Percentiles rank a stretch among this genome's conserved stretches.
phyloP scores from a whole-genome alignment of 768 basidiomycete genomes.

The Cystobasidium onofrii region DNA sequence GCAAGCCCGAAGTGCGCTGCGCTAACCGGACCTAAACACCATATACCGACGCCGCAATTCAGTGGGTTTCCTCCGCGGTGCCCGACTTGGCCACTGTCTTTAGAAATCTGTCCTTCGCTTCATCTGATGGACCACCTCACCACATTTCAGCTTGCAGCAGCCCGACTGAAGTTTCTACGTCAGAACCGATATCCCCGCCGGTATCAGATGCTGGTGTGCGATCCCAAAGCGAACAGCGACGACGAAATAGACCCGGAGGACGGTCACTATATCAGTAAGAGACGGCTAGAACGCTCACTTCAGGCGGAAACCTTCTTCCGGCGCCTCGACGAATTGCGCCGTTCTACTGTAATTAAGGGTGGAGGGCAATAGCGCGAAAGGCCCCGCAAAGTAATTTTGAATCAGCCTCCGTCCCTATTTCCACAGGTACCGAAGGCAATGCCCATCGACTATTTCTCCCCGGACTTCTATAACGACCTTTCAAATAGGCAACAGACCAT shows the following conservation, averaged over 20 bases:
- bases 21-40: too few species aligned
- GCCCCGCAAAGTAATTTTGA: not conserved
- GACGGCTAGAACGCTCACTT: not conserved
- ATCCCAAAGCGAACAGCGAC: not conserved
- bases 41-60: too few species aligned
- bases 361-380: constrained; percentile 5
- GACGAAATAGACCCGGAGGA: not conserved
- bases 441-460: not conserved
- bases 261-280: not conserved
- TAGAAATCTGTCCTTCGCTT: too few species aligned
- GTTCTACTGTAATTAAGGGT: not conserved
- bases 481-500: not conserved
- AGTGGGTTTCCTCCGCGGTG: too few species aligned
- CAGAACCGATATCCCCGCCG: not conserved
- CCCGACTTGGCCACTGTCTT: too few species aligned
- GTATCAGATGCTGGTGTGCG: not conserved
- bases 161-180: too few species aligned
- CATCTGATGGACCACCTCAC: too few species aligned
- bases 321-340: not conserved
- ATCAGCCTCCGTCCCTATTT: not conserved
- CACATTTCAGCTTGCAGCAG: too few species aligned
- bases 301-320: constrained; percentile 1
- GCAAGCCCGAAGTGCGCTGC: too few species aligned
- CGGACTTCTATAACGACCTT: not conserved
- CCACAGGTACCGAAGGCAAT: not conserved